Percentiles rank a stretch among this genome's conserved stretches.
Evolutionary conservation across 192 early-diverging fungal species (phyloP).

Genomic region (Rhizophagus clarus): DNA sequence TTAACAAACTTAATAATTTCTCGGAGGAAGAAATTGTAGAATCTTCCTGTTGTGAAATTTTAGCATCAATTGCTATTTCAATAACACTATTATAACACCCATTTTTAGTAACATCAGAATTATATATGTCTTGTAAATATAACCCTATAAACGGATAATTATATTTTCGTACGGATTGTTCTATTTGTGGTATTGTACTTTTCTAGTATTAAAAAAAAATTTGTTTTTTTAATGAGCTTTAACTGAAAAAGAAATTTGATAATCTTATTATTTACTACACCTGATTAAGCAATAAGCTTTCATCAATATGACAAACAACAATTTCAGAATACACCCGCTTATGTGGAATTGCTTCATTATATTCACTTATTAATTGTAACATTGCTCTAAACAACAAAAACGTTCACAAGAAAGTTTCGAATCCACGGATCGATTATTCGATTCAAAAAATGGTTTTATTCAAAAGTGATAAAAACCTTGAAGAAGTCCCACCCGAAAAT

Average conservation of each 20-base stretch:
- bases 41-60: neutral
- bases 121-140: slow-evolving; percentile 71
- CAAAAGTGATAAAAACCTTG: slow-evolving; percentile 51
- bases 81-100: slow-evolving; percentile 40
- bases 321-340: slow-evolving; percentile 60
- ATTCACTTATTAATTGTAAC: slow-evolving; percentile 64
- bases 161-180: slow-evolving; percentile 42
- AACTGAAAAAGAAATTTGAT: neutral
- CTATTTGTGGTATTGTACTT: slow-evolving; percentile 41
- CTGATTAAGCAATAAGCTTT: slow-evolving; percentile 57
- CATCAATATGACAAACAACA: slow-evolving; percentile 81
- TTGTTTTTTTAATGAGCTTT: neutral
- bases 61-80: slow-evolving; percentile 30
- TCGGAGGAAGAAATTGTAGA: slow-evolving; percentile 34
- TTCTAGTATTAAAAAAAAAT: slow-evolving; percentile 18
- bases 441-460: neutral
- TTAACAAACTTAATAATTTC: slow-evolving; percentile 55
- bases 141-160: slow-evolving; percentile 48
- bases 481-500: slow-evolving; percentile 84
- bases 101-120: slow-evolving; percentile 43
- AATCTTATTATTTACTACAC: neutral
- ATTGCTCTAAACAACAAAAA: slow-evolving; percentile 51
- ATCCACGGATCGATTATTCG: neutral
- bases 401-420: neutral
- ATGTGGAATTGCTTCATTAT: slow-evolving; percentile 55